Evolutionary conservation across 2,329 filamentous ascomycete species (phyloP), one percentile per base, ranked within the genome.

Genomic region (Fusarium camptoceras): DNA sequence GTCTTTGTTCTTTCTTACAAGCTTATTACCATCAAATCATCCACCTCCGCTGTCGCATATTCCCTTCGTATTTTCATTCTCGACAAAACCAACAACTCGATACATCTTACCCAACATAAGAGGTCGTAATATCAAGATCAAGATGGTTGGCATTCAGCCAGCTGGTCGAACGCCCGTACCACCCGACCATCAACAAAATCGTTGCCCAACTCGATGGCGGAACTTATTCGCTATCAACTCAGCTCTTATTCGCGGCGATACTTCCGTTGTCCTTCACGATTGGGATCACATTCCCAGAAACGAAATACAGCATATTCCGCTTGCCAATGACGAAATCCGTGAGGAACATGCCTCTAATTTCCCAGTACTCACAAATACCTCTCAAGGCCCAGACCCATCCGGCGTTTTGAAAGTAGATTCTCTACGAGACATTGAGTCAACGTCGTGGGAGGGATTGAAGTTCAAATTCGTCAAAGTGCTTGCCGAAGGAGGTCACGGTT

Each of bases 381-480:
- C 31, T 12, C 9, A 16, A 14, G 18, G 20, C 24, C 47, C 24
- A 25, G 22, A 49, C 43, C 34, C 24, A 16, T 2, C 1, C n/a
- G 60, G 34, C 27, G 3, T 7, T 24, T 24, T 49, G 4, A 18
- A 39, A 22, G 6, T 2, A 9, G 25, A 44, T 14, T 37, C 34
- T 47, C 55, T 9, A 49, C 8, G 37, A 4, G 14, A 9, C 5
- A 47, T 74, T 28, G 37, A 28, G 6, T 44, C 30, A 6, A 16
- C 6, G 10, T 14, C 16, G 8, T 75, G 68, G 64, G 10, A 49
- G 7, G 76, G 75, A n/a, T 64, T 76, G 22, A 49, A 49, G 15
- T 64, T 78, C 39, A 59, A 58, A 15, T 75, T 78, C 42, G 46
- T 72, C 51, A 76, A 71, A 48, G 44, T 78, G 31, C 56, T 78